Percentiles rank a stretch among this genome's conserved stretches.
phyloP scores from a whole-genome alignment of 768 basidiomycete genomes.

The Sarcodon aspratus region DNA sequence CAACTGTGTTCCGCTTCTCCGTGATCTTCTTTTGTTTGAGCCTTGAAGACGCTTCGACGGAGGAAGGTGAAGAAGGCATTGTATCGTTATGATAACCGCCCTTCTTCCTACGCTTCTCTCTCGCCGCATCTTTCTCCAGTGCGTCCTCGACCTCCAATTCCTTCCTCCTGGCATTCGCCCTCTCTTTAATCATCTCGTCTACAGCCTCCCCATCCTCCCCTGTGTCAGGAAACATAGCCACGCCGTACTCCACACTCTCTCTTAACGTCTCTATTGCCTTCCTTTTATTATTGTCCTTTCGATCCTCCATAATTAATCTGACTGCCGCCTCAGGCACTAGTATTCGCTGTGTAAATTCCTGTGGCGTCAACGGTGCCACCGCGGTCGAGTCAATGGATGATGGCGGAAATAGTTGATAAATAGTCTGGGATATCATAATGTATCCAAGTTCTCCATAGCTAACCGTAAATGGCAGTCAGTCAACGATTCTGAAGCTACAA shows the following conservation, averaged over 20 bases:
- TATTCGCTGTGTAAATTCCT: slow-evolving; percentile 72
- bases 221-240: slow-evolving; percentile 73
- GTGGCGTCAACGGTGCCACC: slow-evolving; percentile 53
- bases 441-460: slow-evolving; percentile 87
- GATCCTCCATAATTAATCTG: slow-evolving; percentile 75
- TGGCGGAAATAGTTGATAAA: slow-evolving; percentile 68
- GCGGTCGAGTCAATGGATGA: slow-evolving; percentile 38
- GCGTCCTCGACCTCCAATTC: slow-evolving; percentile 30
- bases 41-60: no score
- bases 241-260: slow-evolving; percentile 76
- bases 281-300: slow-evolving; percentile 27
- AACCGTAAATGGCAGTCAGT: neutral
- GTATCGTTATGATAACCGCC: no score
- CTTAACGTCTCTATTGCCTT: slow-evolving; percentile 51
- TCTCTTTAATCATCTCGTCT: slow-evolving; percentile 32
- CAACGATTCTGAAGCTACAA: neutral
- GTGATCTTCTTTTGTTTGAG: no score
- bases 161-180: slow-evolving; percentile 27
- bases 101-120: slow-evolving; percentile 13
- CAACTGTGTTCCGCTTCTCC: no score
- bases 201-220: slow-evolving; percentile 25
- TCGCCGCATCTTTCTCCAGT: slow-evolving; percentile 21
- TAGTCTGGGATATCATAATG: slow-evolving; percentile 66
- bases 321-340: slow-evolving; percentile 86
- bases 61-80: neutral